These are phyloP conservation scores for Thymus mandschuricus DNA, from an alignment of 257 asterid genomes.

Conservation along the genomic window DNA sequence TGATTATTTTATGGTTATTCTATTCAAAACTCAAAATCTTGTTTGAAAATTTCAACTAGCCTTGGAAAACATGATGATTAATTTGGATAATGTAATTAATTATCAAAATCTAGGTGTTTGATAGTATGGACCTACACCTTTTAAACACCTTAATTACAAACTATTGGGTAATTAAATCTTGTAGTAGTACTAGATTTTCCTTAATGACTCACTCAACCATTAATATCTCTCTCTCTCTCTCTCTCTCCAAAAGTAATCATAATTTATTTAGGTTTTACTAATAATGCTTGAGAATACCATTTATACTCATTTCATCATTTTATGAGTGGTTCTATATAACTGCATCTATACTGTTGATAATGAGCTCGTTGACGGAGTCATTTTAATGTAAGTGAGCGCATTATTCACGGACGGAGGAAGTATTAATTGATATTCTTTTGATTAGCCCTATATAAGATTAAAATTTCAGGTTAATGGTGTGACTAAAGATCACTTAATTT, in stretches of 20 bases:
- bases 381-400: too few relatives aligned
- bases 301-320: neutral
- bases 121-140: constrained; percentile 32
- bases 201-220: neutral
- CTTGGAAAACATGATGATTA: neutral
- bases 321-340: neutral
- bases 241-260: neutral
- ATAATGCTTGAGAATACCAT: neutral
- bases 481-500: too few relatives aligned
- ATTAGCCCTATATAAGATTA: too few relatives aligned
- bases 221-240: neutral
- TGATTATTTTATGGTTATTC: constrained; percentile 37
- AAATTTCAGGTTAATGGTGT: too few relatives aligned
- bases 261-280: neutral
- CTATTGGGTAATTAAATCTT: constrained; percentile 11
- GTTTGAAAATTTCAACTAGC: constrained; percentile 19
- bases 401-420: too few relatives aligned
- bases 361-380: neutral
- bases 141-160: constrained; percentile 15
- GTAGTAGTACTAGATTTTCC: constrained; percentile 21
- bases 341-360: neutral
- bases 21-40: constrained; percentile 3
- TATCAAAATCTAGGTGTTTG: constrained; percentile 7
- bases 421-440: too few relatives aligned
- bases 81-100: neutral